These are phyloP conservation scores for Talaromyces sp. DNA, from an alignment of 2,329 filamentous ascomycete species.

Conservation along the genomic window DNA sequence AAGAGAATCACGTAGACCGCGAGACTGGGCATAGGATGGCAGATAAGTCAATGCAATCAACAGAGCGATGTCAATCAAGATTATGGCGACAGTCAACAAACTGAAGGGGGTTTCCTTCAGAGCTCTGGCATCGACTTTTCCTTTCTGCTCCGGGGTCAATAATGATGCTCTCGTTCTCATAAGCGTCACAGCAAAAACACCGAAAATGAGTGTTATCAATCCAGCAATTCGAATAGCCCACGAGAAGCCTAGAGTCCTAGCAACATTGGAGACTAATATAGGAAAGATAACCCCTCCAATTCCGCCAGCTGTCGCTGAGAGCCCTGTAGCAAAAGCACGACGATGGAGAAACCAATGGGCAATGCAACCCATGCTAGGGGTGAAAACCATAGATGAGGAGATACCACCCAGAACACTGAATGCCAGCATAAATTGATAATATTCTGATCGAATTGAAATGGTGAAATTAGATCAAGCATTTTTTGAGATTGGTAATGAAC, in stretches of 20 bases:
- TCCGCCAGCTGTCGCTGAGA: conserved; percentile 52
- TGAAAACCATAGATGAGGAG: conserved; percentile 21
- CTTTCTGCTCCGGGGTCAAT: background rate
- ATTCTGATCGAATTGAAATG: conserved; percentile 12
- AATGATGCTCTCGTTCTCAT: background rate
- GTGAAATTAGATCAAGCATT: background rate
- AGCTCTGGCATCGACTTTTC: background rate
- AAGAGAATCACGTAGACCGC: conserved; percentile 16
- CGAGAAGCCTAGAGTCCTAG: conserved; percentile 52
- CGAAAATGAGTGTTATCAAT: conserved; percentile 41
- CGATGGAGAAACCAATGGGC: conserved; percentile 30
- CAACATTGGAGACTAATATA: conserved; percentile 51
- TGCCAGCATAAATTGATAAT: conserved; percentile 30
- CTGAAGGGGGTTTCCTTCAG: conserved; percentile 37
- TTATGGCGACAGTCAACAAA: conserved; percentile 75
- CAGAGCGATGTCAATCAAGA: conserved; percentile 64
- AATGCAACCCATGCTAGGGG: conserved; percentile 25
- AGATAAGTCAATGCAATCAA: conserved; percentile 67
- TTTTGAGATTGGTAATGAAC: no score
- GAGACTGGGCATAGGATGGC: conserved; percentile 27
- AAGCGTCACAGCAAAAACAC: background rate
- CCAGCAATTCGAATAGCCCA: conserved; percentile 59
- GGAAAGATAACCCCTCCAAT: conserved; percentile 60
- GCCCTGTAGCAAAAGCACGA: conserved; percentile 37
- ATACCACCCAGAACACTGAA: conserved; percentile 26